Evolutionary conservation across 306 rosid genomes (phyloP), one percentile per base, ranked within the genome.

Genomic region (Macrotyloma uniflorum): DNA sequence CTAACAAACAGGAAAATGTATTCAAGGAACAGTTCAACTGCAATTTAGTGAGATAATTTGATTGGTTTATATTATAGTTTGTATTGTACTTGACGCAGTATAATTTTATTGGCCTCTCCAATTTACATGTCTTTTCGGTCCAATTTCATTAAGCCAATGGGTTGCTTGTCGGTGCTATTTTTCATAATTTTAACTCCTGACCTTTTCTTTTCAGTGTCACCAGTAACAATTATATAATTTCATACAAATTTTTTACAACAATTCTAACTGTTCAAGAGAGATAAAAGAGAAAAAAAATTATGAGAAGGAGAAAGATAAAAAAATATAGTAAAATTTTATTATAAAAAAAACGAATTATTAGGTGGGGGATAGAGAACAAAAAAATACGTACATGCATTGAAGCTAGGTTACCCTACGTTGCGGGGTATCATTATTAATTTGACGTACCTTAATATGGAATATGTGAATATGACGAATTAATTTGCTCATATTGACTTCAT

Each of bases 21-120:
- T 77, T 86, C 82, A 74, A 24, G 75, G 91, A 86, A 81, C 86
- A 74, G 84, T 69, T 89, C 89, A 86, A 83, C 91, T 70, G 65
- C 74, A 80, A 81, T 78, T 64, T 24, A 11, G 78, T 83, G 33
- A 71, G 81, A 62, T 68, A 58, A 66, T 78, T 70, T 45, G 5
- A 75, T 54, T 53, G n/a, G 14, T 45, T 77, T 38, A 38, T 61
- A 76, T 40, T 35, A 49, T 43, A 36, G 30, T 28, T 70, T 54
- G 15, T 67, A 12, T 4, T 24, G 40, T 55, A 26, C 18, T 64
- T 40, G 22, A 58, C 14, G 36, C 14, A 8, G 6, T 51, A 23
- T 16, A 22, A 6, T 54, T 49, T 11, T 26, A 24, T 51, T 65
- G 4, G 78, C 22, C 67, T 57, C 55, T 7, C 26, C 36, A 57